phyloP scores from a whole-genome alignment of 257 asterid species.

The Nicotiana sylvestris region DNA sequence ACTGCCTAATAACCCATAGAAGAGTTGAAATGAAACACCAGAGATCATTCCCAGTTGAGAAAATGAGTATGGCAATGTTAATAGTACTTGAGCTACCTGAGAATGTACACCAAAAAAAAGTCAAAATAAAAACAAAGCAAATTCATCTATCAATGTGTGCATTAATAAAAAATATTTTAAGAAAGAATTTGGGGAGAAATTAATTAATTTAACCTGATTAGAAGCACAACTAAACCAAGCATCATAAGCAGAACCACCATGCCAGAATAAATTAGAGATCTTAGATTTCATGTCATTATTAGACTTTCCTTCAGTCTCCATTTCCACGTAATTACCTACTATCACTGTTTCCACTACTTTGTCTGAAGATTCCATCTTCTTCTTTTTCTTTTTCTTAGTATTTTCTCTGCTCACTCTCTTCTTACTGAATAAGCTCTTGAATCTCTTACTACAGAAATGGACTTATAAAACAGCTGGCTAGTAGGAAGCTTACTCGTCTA shows the following conservation, averaged over 20 bases:
- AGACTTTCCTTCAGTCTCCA: slow-evolving; percentile 61
- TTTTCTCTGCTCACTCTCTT: not conserved
- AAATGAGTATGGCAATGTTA: slow-evolving; percentile 84
- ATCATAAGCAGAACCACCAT: slow-evolving; percentile 90
- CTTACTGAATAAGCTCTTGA: not conserved
- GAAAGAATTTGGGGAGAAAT: not conserved
- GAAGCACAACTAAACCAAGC: slow-evolving; percentile 98
- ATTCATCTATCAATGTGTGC: not conserved
- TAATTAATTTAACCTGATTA: slow-evolving; percentile 43
- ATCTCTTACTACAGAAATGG: not conserved
- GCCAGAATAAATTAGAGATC: slow-evolving; percentile 71
- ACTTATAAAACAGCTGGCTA: slow-evolving; percentile 22
- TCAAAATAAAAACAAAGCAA: not conserved
- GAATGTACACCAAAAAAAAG: not conserved
- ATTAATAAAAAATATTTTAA: not conserved
- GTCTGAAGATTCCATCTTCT: slow-evolving; percentile 50
- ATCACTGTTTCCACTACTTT: slow-evolving; percentile 64
- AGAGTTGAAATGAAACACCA: slow-evolving; percentile 69
- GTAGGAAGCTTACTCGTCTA: not conserved
- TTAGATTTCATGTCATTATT: slow-evolving; percentile 38
- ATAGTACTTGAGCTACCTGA: slow-evolving; percentile 89
- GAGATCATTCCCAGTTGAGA: slow-evolving; percentile 91
- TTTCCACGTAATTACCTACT: slow-evolving; percentile 68
- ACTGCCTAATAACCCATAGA: slow-evolving; percentile 76
- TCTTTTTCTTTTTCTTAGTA: not conserved